These are phyloP conservation scores for Rhodotorula sp. DNA, from an alignment of 1,284 basidiomycete genomes.

Conservation along the genomic window DNA sequence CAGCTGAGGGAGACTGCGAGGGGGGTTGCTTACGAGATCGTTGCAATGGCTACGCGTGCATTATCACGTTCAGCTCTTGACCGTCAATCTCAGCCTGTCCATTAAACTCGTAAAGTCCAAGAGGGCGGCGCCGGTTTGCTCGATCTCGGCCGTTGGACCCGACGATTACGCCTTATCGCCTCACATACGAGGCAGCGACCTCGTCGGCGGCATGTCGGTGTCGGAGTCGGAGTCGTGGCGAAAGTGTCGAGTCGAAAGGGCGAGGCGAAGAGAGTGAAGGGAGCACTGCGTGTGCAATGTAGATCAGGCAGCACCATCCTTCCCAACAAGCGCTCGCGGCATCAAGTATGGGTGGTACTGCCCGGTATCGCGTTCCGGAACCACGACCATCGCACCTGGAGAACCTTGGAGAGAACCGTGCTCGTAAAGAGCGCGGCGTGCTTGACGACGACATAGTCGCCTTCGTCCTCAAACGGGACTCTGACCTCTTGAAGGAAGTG, in stretches of 20 bases:
- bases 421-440: constrained; percentile 79
- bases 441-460: constrained; percentile 70
- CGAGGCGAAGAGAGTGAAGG: not conserved
- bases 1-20: constrained; percentile 15
- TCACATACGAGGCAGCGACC: not conserved
- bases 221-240: not conserved
- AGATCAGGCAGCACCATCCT: no score
- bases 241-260: not conserved
- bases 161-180: not conserved
- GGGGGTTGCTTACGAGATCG: constrained; percentile 1
- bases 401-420: constrained; percentile 70
- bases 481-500: constrained; percentile 69
- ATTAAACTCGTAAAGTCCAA: not conserved
- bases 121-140: not conserved
- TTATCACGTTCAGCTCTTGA: constrained; percentile 15
- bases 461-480: constrained; percentile 78
- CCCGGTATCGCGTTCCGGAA: no score
- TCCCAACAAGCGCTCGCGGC: not conserved
- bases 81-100: not conserved
- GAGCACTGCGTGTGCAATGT: not conserved
- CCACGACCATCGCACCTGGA: constrained; percentile 49
- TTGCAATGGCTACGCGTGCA: constrained; percentile 25
- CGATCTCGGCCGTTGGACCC: not conserved
- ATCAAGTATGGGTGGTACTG: not conserved
- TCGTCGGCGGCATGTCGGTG: not conserved